Percentiles rank a stretch among this genome's conserved stretches.
phyloP scores from a whole-genome alignment of 768 basidiomycete species.

The Suillus plorans region DNA sequence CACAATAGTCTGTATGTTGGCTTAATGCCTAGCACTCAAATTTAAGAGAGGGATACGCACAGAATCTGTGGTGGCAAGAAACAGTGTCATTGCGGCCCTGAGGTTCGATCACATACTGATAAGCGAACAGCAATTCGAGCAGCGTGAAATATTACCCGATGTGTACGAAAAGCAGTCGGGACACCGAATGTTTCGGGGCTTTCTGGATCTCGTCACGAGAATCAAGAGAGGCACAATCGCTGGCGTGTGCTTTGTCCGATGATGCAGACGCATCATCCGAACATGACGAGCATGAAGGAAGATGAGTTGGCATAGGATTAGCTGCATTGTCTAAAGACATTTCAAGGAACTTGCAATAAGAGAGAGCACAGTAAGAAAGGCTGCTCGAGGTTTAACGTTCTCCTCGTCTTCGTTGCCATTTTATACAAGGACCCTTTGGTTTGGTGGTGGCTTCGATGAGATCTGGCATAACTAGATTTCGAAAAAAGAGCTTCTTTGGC shows the following conservation, averaged over 20 bases:
- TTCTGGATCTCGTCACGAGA: conserved; percentile 20
- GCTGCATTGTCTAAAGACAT: not conserved
- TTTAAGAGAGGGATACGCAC: conserved; percentile 41
- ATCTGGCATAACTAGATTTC: conserved; percentile 6
- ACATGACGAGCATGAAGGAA: conserved; percentile 11
- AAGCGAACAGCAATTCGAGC: conserved; percentile 14
- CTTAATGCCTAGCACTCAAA: conserved; percentile 10
- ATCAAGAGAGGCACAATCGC: conserved; percentile 24
- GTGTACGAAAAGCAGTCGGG: conserved; percentile 61
- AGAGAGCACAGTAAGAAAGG: conserved; percentile 1
- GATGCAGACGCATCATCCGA: conserved; percentile 20
- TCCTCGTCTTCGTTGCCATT: conserved; percentile 14
- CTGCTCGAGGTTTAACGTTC: conserved; percentile 7
- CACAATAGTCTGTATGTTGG: conserved; percentile 55
- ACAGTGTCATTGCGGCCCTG: conserved; percentile 77
- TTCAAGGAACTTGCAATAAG: not conserved
- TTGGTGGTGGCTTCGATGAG: conserved; percentile 22
- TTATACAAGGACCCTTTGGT: conserved; percentile 24
- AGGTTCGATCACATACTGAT: conserved; percentile 1
- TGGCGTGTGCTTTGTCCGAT: conserved; percentile 14
- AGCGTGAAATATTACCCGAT: conserved; percentile 51
- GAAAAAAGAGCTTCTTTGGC: conserved; percentile 10
- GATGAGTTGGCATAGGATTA: not conserved
- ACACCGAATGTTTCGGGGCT: conserved; percentile 43
- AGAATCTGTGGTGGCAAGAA: conserved; percentile 85